Evolutionary conservation across 2,329 filamentous ascomycete genomes (phyloP).

Genomic region (Epichloe brachyelytri): DNA sequence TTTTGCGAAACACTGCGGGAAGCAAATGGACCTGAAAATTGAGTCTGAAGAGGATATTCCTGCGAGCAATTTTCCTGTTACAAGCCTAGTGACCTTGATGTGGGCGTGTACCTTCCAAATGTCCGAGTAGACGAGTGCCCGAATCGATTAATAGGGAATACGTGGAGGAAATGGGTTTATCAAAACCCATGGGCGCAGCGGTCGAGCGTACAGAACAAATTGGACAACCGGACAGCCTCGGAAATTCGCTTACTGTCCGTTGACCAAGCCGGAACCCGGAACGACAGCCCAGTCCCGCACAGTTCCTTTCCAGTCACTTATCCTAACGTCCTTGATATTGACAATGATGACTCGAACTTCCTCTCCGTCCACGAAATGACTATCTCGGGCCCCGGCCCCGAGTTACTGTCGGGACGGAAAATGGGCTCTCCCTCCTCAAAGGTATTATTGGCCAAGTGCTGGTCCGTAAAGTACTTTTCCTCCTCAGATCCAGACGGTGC

Average conservation of each 20-base stretch:
- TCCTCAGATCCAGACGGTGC: constrained; percentile 63
- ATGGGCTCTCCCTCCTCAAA: constrained; percentile 44
- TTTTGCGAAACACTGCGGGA: too few species aligned
- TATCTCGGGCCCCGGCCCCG: constrained; percentile 39
- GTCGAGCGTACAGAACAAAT: background rate
- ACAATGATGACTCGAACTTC: constrained; percentile 84
- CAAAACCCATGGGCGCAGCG: too few species aligned
- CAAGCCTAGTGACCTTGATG: too few species aligned
- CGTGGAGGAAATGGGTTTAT: too few species aligned
- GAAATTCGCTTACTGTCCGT: constrained; percentile 20
- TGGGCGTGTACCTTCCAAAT: too few species aligned
- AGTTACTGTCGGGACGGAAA: constrained; percentile 22
- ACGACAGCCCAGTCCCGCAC: constrained; percentile 62
- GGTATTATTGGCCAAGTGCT: constrained; percentile 85
- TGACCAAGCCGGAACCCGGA: constrained; percentile 23
- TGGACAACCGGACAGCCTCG: background rate
- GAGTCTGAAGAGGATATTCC: too few species aligned
- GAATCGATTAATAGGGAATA: too few species aligned
- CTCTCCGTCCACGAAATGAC: constrained; percentile 64
- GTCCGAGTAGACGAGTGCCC: too few species aligned
- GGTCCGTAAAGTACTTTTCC: constrained; percentile 69
- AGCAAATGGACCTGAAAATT: too few species aligned
- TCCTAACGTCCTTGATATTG: constrained; percentile 69
- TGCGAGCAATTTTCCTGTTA: too few species aligned
- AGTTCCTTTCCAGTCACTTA: constrained; percentile 90